phyloP scores from a whole-genome alignment of 306 rosid species.

The Castanospermum australe region DNA sequence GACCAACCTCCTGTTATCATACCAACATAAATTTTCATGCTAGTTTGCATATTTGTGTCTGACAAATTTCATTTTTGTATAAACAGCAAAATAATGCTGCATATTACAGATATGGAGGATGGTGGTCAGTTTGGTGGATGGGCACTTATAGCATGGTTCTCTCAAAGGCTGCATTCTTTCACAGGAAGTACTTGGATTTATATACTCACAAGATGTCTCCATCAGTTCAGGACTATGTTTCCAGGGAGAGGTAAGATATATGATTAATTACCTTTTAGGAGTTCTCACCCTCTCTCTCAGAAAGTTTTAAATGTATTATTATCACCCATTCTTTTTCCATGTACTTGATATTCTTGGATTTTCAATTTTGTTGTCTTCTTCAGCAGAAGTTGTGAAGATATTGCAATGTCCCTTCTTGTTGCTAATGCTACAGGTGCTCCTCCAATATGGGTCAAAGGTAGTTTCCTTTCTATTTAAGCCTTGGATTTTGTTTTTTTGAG shows the following conservation, averaged over 20 bases:
- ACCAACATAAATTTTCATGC: not conserved
- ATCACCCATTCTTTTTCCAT: not conserved
- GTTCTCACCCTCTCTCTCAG: not conserved
- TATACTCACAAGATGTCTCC: conserved; percentile 42
- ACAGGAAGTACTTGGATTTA: conserved; percentile 55
- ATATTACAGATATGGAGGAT: conserved; percentile 58
- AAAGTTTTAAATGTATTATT: not conserved
- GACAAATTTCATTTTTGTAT: conserved; percentile 26
- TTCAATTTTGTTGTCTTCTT: not conserved
- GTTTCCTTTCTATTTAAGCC: not conserved
- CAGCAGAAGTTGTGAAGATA: conserved; percentile 58
- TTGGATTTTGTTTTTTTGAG: not conserved
- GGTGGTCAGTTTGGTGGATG: conserved; percentile 76
- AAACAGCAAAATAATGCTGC: conserved; percentile 45
- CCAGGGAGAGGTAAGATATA: conserved; percentile 43
- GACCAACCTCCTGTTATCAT: not conserved
- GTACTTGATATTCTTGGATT: not conserved
- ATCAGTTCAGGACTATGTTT: conserved; percentile 48
- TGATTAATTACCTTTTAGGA: not conserved
- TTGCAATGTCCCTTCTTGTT: conserved; percentile 62
- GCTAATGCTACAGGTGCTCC: conserved; percentile 57
- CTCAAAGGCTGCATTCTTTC: conserved; percentile 66
- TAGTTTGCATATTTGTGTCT: conserved; percentile 21
- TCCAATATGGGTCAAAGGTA: conserved; percentile 68
- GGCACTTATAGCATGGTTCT: conserved; percentile 68